Evolutionary conservation across 768 basidiomycete genomes (phyloP).

Genomic region (Amanita muscaria): DNA sequence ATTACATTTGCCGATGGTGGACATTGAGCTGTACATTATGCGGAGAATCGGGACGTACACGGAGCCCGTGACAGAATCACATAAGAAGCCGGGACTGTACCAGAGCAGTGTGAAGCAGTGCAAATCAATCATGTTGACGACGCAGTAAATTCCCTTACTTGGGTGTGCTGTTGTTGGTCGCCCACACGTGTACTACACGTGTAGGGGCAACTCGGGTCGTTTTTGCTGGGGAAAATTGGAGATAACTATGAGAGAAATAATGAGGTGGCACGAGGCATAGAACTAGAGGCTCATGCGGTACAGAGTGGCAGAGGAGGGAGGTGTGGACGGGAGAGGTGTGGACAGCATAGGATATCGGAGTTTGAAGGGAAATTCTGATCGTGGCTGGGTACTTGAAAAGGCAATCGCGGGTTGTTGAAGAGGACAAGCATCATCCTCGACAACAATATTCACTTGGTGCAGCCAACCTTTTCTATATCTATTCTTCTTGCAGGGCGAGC

Average conservation of each 20-base stretch:
- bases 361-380: constrained; percentile 1
- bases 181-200: constrained; percentile 16
- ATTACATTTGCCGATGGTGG: too few species aligned
- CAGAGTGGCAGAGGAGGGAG: not conserved
- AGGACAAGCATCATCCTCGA: not conserved
- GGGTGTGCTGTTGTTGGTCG: constrained; percentile 6
- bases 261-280: too few species aligned
- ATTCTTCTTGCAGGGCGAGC: not conserved
- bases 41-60: too few species aligned
- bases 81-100: too few species aligned
- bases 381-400: not conserved
- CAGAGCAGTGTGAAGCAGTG: too few species aligned
- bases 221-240: too few species aligned
- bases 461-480: not conserved
- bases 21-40: too few species aligned
- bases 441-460: not conserved
- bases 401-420: not conserved
- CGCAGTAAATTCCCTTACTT: constrained; percentile 3
- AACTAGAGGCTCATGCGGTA: too few species aligned
- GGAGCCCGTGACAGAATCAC: too few species aligned
- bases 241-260: too few species aligned
- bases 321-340: not conserved
- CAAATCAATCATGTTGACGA: constrained; percentile 11
- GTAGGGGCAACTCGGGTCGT: too few species aligned
- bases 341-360: not conserved